Percentiles rank a stretch among this genome's conserved stretches.
These are phyloP conservation scores for Poronia punctata DNA, from an alignment of 495 filamentous ascomycete species.

Conservation along the genomic window DNA sequence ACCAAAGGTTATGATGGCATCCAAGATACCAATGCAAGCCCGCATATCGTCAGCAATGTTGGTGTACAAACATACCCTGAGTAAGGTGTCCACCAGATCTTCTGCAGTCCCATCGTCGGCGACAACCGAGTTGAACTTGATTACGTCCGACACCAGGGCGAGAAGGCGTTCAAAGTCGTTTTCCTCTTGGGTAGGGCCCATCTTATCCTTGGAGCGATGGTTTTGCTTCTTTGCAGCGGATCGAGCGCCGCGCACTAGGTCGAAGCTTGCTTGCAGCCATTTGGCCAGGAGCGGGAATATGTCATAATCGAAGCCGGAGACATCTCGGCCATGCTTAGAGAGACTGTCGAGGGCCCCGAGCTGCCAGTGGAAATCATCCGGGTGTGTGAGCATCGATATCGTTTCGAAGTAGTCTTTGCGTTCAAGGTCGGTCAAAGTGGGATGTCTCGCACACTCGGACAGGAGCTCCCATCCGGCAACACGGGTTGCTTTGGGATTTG, in stretches of 20 bases:
- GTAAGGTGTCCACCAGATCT: slow-evolving; percentile 56
- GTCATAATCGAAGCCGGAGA: slow-evolving; percentile 58
- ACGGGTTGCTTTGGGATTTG: slow-evolving; percentile 46
- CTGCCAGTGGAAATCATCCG: slow-evolving; percentile 57
- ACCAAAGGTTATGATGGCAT: slow-evolving; percentile 72
- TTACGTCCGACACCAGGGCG: slow-evolving; percentile 66
- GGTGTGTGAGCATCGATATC: slow-evolving; percentile 41
- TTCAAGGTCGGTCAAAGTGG: slow-evolving; percentile 55
- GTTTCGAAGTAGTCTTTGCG: slow-evolving; percentile 57
- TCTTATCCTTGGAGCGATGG: slow-evolving; percentile 43
- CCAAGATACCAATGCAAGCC: slow-evolving; percentile 67
- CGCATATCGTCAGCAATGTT: slow-evolving; percentile 66
- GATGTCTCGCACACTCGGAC: slow-evolving; percentile 54
- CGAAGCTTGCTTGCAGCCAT: slow-evolving; percentile 52
- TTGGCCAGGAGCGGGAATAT: slow-evolving; percentile 50
- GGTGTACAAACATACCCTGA: slow-evolving; percentile 70
- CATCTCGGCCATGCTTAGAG: slow-evolving; percentile 54
- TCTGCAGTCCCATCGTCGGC: slow-evolving; percentile 62
- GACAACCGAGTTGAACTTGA: slow-evolving; percentile 76
- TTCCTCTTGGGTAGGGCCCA: slow-evolving; percentile 53
- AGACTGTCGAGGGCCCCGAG: slow-evolving; percentile 55
- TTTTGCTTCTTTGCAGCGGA: slow-evolving; percentile 37
- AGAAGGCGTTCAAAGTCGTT: slow-evolving; percentile 62
- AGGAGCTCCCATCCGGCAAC: slow-evolving; percentile 56
- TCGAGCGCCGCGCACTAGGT: slow-evolving; percentile 43